Conservation (phyloP, 371 early-diverging fungal species). For the Mucor piriformis region DNA sequence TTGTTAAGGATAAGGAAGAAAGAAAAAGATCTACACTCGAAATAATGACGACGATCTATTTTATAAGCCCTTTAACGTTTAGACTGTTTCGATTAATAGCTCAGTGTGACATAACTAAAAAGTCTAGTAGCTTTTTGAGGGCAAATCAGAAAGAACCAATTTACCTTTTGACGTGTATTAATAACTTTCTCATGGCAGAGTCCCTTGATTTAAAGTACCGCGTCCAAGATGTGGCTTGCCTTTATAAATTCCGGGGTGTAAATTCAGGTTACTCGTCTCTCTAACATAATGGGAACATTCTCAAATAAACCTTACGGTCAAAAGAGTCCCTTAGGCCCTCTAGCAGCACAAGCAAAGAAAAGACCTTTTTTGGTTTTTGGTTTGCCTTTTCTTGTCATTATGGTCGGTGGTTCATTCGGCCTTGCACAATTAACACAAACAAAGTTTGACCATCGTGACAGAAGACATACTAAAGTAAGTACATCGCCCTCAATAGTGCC, state of each 20-base stretch:
- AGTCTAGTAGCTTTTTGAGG: too few relatives aligned
- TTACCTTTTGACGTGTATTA: not conserved
- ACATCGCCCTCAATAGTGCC: too few relatives aligned
- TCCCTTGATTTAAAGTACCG: not conserved
- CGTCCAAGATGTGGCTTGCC: not conserved
- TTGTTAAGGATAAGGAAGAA: constrained; percentile 6
- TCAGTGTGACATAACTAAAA: not conserved
- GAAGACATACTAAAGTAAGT: constrained; percentile 36
- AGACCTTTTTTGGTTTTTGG: constrained; percentile 66
- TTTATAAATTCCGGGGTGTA: not conserved
- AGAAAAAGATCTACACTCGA: constrained; percentile 13
- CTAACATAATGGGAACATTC: constrained; percentile 42
- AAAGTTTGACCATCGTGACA: constrained; percentile 64
- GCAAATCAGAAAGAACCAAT: not conserved
- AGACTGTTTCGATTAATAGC: not conserved
- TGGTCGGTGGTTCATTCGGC: constrained; percentile 64
- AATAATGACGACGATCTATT: constrained; percentile 1
- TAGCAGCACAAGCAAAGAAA: constrained; percentile 40
- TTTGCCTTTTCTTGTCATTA: constrained; percentile 61
- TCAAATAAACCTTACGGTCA: constrained; percentile 45
- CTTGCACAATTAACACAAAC: constrained; percentile 64
- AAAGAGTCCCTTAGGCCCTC: constrained; percentile 28
- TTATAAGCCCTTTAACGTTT: not conserved
- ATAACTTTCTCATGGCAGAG: not conserved
- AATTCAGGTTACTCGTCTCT: not conserved